These are phyloP conservation scores for Epipyxis sp. DNA, from an alignment of 108 stramenopile species.

Conservation along the genomic window DNA sequence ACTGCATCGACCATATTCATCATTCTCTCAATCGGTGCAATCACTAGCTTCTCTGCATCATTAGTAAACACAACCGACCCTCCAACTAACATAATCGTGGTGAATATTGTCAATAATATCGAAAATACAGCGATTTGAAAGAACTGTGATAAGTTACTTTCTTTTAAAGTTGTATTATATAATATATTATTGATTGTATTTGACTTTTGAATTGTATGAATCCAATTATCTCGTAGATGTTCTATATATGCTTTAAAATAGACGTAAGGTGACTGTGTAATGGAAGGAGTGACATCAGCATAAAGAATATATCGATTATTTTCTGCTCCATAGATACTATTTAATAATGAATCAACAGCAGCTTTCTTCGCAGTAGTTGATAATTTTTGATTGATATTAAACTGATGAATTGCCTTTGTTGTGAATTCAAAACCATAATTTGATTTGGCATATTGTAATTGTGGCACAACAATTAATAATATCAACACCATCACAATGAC, in stretches of 20 bases:
- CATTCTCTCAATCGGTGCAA: conserved; percentile 66
- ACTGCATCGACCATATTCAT: conserved; percentile 54
- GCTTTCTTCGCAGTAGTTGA: neutral
- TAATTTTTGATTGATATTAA: neutral
- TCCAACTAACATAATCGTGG: conserved; percentile 8
- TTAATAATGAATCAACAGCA: neutral
- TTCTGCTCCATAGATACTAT: neutral
- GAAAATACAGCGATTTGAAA: neutral
- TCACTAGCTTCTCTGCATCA: conserved; percentile 63
- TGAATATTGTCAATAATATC: conserved; percentile 13
- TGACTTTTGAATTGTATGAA: neutral
- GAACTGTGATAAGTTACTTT: neutral
- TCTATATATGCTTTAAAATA: neutral
- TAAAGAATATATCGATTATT: neutral
- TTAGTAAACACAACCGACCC: conserved; percentile 58
- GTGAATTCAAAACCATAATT: neutral
- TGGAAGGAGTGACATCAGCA: neutral
- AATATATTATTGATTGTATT: neutral
- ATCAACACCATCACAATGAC: conserved; percentile 55
- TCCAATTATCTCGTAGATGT: neutral
- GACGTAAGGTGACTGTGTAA: neutral
- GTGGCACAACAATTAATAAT: conserved; percentile 30
- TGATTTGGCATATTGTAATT: neutral
- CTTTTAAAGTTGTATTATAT: neutral
- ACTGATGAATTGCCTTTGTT: neutral